Conservation (phyloP, 176 grass and related monocot species). For the Cenchrus fungigraminus region DNA sequence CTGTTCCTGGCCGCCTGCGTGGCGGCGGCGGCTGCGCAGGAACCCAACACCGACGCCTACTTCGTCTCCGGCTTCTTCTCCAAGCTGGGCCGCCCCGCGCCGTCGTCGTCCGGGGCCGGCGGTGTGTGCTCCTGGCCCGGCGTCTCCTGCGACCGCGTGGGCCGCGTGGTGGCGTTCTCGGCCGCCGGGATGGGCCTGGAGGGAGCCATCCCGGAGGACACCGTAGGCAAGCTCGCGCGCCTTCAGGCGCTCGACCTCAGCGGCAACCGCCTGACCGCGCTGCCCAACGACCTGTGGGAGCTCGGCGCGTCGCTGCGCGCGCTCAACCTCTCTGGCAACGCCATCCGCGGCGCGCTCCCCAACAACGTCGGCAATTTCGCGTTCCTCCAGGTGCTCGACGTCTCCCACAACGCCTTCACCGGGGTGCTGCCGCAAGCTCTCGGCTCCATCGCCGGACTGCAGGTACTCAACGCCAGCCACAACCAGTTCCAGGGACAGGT, state of each 20-base stretch:
- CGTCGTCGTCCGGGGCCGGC: slow-evolving; percentile 20
- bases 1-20: slow-evolving; percentile 30
- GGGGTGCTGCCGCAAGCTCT: slow-evolving; percentile 60
- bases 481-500: slow-evolving; percentile 64
- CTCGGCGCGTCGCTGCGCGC: slow-evolving; percentile 60
- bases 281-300: slow-evolving; percentile 78
- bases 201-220: slow-evolving; percentile 71
- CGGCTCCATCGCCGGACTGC: slow-evolving; percentile 56
- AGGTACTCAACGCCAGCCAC: slow-evolving; percentile 57
- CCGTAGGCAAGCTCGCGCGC: slow-evolving; percentile 75
- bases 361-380: slow-evolving; percentile 83
- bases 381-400: slow-evolving; percentile 63
- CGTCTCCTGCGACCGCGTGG: slow-evolving; percentile 65
- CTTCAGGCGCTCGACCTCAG: slow-evolving; percentile 74
- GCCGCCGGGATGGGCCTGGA: slow-evolving; percentile 58
- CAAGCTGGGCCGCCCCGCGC: slow-evolving; percentile 46
- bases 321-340: slow-evolving; percentile 87
- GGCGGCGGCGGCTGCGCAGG: slow-evolving; percentile 53
- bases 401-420: slow-evolving; percentile 74
- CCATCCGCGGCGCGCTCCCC: slow-evolving; percentile 56
- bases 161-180: slow-evolving; percentile 45
- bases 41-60: slow-evolving; percentile 84
- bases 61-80: slow-evolving; percentile 70
- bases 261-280: slow-evolving; percentile 63
- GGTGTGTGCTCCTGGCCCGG: slow-evolving; percentile 62